Base-by-base conservation (phyloP, 306 rosid genomes). In the Senna tora region DNA sequence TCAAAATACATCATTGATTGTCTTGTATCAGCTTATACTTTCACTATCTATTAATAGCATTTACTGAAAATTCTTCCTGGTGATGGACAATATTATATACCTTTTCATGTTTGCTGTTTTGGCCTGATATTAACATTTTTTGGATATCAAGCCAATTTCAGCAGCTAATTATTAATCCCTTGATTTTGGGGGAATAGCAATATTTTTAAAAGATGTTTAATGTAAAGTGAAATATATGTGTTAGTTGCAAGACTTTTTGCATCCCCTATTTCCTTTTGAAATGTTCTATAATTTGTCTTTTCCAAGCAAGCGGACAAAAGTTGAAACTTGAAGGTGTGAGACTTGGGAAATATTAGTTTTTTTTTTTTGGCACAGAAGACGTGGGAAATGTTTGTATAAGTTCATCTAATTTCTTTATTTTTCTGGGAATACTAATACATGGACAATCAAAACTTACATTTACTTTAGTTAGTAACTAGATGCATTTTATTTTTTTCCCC, bases 401-500 rank as follows among this genome's bases (percentile, higher is more conserved):
- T 36, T 25, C 53, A 57, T 43, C 51, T 42, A n/a, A 55, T 55
- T 77, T 20, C 15, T 17, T 36, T 57, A 60, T 52, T 9, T 6
- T 42, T 33, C 9, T 57, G 20, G 32, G 42, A 60, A 54, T 70
- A 20, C 45, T 62, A 71, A 16, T 33, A 7, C 17, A 33, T 25
- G 34, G 55, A 60, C 17, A 36, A 49, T 63, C 20, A 10, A 42
- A 13, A 42, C 47, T 42, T 42, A 47, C 15, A 19, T 14, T 15
- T 47, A 25, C 30, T 25, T 25, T 25, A 51, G 51, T 45, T 45
- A 45, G 55, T 64, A 47, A 20, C 32, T 64, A 17, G 41, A 66
- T 73, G 74, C 42, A 71, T 69, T 69, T 51, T 53, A 5, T 57
- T 63, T 49, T 63, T 49, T 28, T 58, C 42, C n/a, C 45, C 41